These are phyloP conservation scores for Penicillium canescens DNA, from an alignment of 495 filamentous ascomycete genomes.

Conservation along the genomic window DNA sequence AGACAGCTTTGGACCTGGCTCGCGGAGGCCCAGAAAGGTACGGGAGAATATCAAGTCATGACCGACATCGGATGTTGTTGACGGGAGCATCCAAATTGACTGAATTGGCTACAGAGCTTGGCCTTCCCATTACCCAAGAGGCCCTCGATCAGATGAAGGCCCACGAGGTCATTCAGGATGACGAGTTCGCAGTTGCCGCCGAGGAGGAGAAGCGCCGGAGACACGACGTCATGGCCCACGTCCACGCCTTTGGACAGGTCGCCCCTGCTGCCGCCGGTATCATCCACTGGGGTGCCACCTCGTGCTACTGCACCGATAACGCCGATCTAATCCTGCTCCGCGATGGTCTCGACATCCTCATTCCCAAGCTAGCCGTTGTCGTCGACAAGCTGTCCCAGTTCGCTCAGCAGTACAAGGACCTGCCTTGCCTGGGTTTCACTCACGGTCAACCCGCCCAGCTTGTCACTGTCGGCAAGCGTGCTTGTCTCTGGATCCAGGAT, in stretches of 20 bases:
- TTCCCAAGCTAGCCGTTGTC: conserved; percentile 83
- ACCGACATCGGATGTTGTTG: conserved; percentile 17
- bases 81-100: conserved; percentile 25
- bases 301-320: conserved; percentile 78
- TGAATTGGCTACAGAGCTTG: conserved; percentile 42
- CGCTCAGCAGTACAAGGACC: conserved; percentile 71
- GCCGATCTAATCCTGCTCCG: conserved; percentile 83
- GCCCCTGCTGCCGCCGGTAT: conserved; percentile 84
- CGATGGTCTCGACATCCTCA: conserved; percentile 71
- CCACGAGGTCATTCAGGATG: conserved; percentile 71
- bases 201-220: conserved; percentile 78
- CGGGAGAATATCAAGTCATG: conserved; percentile 7
- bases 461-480: conserved; percentile 76
- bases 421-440: conserved; percentile 72
- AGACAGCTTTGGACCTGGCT: conserved; percentile 80
- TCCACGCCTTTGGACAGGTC: conserved; percentile 69
- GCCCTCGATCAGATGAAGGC: conserved; percentile 74
- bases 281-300: conserved; percentile 78
- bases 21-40: conserved; percentile 77
- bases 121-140: conserved; percentile 62
- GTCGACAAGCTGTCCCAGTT: conserved; percentile 79
- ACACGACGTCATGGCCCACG: conserved; percentile 73
- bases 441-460: conserved; percentile 79
- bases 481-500: conserved; percentile 84
- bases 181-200: conserved; percentile 73